Evolutionary conservation across 2,329 filamentous ascomycete species (phyloP).

Genomic region (Trichoderma lentiforme): DNA sequence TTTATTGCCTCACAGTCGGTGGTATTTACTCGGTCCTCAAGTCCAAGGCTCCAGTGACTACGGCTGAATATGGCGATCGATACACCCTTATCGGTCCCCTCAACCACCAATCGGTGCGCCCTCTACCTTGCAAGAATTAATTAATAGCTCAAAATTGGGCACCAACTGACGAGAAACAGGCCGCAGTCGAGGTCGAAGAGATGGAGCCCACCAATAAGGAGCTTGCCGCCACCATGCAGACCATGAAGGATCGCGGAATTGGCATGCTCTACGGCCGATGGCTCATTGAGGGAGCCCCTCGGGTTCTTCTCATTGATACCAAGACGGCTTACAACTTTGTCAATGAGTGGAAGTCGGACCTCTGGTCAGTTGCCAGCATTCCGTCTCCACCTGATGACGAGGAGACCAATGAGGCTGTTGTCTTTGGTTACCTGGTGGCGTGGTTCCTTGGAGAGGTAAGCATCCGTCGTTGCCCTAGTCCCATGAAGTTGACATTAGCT

Average conservation of each 20-base stretch:
- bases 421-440: conserved; percentile 94
- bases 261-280: conserved; percentile 90
- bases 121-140: conserved; percentile 2
- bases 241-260: conserved; percentile 91
- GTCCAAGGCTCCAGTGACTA: conserved; percentile 96
- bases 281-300: conserved; percentile 93
- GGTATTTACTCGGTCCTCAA: conserved; percentile 99
- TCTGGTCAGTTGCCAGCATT: conserved; percentile 91
- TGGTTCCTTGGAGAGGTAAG: conserved; percentile 97
- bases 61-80: conserved; percentile 94
- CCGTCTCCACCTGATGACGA: conserved; percentile 88
- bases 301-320: conserved; percentile 92
- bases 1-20: conserved; percentile 61
- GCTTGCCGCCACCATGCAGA: conserved; percentile 76
- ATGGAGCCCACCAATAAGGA: conserved; percentile 79
- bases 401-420: conserved; percentile 95
- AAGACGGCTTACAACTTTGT: conserved; percentile 87
- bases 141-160: conserved; percentile 16
- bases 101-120: conserved; percentile 79
- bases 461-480: not conserved
- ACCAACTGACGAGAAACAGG: conserved; percentile 47
- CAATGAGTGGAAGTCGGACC: conserved; percentile 94
- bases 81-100: conserved; percentile 95
- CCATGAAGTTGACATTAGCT: not conserved
- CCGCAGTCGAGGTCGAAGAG: conserved; percentile 96